These are phyloP conservation scores for Cotoneaster glaucophyllus DNA, from an alignment of 306 rosid species.

Conservation along the genomic window DNA sequence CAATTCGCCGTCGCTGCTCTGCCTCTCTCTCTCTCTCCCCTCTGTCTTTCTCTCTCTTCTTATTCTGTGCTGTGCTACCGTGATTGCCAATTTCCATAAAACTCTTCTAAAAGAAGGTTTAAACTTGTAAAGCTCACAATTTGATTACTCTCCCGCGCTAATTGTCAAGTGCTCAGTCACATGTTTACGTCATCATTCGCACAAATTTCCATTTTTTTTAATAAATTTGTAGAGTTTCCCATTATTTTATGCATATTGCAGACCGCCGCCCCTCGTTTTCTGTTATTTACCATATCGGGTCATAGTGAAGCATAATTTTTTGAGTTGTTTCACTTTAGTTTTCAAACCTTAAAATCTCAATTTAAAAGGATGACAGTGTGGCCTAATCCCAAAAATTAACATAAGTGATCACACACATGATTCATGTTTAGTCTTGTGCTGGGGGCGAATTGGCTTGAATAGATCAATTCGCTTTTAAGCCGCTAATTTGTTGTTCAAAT, in stretches of 20 bases:
- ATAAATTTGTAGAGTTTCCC: neutral
- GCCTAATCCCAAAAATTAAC: neutral
- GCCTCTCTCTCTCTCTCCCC: neutral
- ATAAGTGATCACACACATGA: neutral
- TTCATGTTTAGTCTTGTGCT: neutral
- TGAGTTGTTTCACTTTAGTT: neutral
- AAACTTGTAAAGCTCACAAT: conserved; percentile 10
- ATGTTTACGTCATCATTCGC: neutral
- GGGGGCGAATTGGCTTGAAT: neutral
- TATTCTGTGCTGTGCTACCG: neutral
- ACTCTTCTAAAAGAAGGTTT: neutral
- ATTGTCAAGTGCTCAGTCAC: neutral
- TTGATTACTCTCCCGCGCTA: conserved; percentile 48
- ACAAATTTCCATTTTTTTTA: too few relatives aligned
- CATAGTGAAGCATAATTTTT: neutral
- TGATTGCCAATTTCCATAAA: neutral
- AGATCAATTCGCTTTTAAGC: neutral
- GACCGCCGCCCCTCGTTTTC: neutral
- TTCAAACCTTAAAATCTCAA: neutral
- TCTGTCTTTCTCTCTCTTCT: neutral
- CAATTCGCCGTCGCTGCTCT: neutral
- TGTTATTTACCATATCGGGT: neutral
- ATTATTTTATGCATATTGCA: neutral
- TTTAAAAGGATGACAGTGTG: neutral
- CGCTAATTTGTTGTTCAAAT: neutral